Percentiles rank a stretch among this genome's conserved stretches.
Evolutionary conservation across 1,139 yeast species (phyloP).

Genomic region (Yamadazyma atmosphaerica): DNA sequence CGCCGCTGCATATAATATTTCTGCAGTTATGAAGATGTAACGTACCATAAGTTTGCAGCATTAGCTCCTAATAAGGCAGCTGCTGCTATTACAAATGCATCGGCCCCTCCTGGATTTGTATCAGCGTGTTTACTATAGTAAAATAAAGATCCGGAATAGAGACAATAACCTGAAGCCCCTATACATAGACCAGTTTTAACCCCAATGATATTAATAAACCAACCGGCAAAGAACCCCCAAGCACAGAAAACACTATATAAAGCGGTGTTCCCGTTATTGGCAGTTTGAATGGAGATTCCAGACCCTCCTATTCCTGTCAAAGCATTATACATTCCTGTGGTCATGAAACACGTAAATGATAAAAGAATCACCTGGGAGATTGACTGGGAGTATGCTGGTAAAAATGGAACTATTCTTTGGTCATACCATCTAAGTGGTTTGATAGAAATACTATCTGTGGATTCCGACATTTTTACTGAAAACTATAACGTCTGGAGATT

Average conservation of each 20-base stretch:
- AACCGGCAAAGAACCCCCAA: conserved; percentile 61
- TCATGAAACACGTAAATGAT: conserved; percentile 51
- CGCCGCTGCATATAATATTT: not conserved
- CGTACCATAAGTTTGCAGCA: conserved; percentile 43
- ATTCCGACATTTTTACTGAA: not conserved
- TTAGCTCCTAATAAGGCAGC: conserved; percentile 63
- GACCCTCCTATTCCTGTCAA: conserved; percentile 53
- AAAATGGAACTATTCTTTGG: conserved; percentile 2
- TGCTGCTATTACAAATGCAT: conserved; percentile 56
- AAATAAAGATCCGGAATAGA: conserved; percentile 52
- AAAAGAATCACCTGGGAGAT: conserved; percentile 41
- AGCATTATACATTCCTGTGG: conserved; percentile 62
- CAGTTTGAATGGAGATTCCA: conserved; percentile 40
- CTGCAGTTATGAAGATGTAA: not conserved
- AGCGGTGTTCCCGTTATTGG: conserved; percentile 57
- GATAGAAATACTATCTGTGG: conserved; percentile 4
- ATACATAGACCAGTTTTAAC: conserved; percentile 47
- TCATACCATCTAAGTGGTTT: conserved; percentile 10
- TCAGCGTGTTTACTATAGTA: conserved; percentile 38
- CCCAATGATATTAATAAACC: conserved; percentile 56
- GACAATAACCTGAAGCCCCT: conserved; percentile 58
- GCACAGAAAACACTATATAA: conserved; percentile 58
- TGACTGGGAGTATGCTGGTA: conserved; percentile 9
- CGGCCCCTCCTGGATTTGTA: conserved; percentile 14
- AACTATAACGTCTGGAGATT: not conserved